A percentile compares a stretch with the other conserved stretches of the same genome.
Conservation (phyloP, 257 asterid genomes). For the Solanum chiquidenum region DNA sequence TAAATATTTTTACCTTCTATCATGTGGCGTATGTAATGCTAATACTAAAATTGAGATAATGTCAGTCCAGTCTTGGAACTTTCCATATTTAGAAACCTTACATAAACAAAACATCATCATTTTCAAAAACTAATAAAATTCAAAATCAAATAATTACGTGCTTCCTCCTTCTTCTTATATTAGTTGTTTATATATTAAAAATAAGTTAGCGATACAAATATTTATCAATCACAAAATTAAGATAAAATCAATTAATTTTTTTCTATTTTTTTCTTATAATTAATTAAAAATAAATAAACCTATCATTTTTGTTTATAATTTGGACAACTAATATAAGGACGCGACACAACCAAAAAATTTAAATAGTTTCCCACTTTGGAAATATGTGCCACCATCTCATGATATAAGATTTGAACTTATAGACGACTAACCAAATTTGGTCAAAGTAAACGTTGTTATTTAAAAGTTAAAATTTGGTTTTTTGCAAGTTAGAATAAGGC, state of each 20-base stretch:
- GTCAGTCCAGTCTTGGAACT: neutral
- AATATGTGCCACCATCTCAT: neutral
- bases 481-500: neutral
- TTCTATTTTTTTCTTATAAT: too few relatives aligned
- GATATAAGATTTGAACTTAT: neutral
- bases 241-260: neutral
- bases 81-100: neutral
- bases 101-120: neutral
- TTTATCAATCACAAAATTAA: too few relatives aligned
- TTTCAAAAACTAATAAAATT: neutral
- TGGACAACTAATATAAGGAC: too few relatives aligned
- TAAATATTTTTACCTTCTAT: too few relatives aligned
- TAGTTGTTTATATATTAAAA: too few relatives aligned
- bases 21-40: neutral
- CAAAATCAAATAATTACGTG: neutral
- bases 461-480: neutral
- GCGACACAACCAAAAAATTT: neutral
- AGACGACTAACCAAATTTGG: neutral
- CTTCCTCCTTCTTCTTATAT: neutral
- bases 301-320: too few relatives aligned
- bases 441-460: neutral
- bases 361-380: neutral
- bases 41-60: neutral
- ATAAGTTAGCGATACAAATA: too few relatives aligned
- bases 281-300: too few relatives aligned